Conservation (phyloP, 257 asterid species). For the Fraxinus anomala region DNA sequence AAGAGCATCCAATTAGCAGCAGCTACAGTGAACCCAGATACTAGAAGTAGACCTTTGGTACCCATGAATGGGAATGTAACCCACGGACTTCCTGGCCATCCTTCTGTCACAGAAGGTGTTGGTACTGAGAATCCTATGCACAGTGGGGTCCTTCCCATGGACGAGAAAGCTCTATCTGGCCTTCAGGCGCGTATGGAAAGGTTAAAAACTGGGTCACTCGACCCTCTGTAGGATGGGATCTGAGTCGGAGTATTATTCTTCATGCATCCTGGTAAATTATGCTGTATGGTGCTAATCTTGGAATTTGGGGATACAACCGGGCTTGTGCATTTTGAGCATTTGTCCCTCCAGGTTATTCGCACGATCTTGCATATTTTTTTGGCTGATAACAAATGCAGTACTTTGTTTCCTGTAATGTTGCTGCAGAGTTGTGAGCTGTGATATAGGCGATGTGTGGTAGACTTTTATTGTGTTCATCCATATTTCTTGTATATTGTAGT, state of each 20-base stretch:
- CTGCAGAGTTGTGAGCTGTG: slow-evolving; percentile 20
- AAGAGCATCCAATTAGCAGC: slow-evolving; percentile 91
- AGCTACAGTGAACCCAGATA: slow-evolving; percentile 59
- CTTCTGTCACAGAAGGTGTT: slow-evolving; percentile 46
- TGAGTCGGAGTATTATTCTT: slow-evolving; percentile 24
- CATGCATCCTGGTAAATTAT: slow-evolving; percentile 30
- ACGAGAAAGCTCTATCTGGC: slow-evolving; percentile 93
- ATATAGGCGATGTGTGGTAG: not conserved
- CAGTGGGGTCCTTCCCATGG: slow-evolving; percentile 82
- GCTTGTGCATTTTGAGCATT: slow-evolving; percentile 26
- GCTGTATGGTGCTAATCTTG: slow-evolving; percentile 38
- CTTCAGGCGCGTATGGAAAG: slow-evolving; percentile 99
- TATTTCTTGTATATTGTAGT: slow-evolving; percentile 23
- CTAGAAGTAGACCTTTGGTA: slow-evolving; percentile 55
- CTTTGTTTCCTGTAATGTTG: slow-evolving; percentile 31
- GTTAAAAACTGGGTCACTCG: slow-evolving; percentile 84
- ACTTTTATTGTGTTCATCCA: slow-evolving; percentile 8
- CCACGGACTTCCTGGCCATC: slow-evolving; percentile 39
- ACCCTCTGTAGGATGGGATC: slow-evolving; percentile 45
- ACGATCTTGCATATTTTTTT: slow-evolving; percentile 18
- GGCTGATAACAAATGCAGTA: slow-evolving; percentile 25
- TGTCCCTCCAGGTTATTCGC: slow-evolving; percentile 16
- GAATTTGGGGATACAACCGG: slow-evolving; percentile 29
- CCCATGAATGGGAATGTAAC: slow-evolving; percentile 56
- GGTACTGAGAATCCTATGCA: slow-evolving; percentile 50